Evolutionary conservation across 164 flowering plant genomes (phyloP).

Genomic region (Aristolochia fimbriata): DNA sequence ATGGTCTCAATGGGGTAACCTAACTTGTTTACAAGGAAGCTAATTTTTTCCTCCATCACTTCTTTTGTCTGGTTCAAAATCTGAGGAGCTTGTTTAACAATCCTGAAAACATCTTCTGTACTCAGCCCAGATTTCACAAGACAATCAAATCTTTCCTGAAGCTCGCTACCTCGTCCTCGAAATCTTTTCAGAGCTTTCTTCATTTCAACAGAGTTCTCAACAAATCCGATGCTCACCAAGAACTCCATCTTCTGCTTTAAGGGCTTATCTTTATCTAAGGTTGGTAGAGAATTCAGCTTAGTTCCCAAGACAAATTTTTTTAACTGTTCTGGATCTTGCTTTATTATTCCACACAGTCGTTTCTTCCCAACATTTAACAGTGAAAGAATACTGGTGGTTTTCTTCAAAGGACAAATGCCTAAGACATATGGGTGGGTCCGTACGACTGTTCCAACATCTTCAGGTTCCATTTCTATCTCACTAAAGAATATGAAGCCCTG

Average conservation of each 20-base stretch:
- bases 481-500: slow-evolving; percentile 26
- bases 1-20: slow-evolving; percentile 43
- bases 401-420: slow-evolving; percentile 42
- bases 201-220: slow-evolving; percentile 40
- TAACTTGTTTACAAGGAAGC: slow-evolving; percentile 40
- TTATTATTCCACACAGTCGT: slow-evolving; percentile 34
- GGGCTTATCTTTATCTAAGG: slow-evolving; percentile 10
- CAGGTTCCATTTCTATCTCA: slow-evolving; percentile 39
- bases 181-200: slow-evolving; percentile 36
- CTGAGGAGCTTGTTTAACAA: slow-evolving; percentile 47
- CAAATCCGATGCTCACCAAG: slow-evolving; percentile 44
- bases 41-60: slow-evolving; percentile 40
- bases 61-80: slow-evolving; percentile 41
- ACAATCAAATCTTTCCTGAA: slow-evolving; percentile 63
- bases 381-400: slow-evolving; percentile 20
- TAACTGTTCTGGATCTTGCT: slow-evolving; percentile 41
- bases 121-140: slow-evolving; percentile 52
- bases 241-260: slow-evolving; percentile 37
- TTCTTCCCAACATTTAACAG: slow-evolving; percentile 32
- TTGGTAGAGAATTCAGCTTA: slow-evolving; percentile 25
- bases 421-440: slow-evolving; percentile 27
- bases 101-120: slow-evolving; percentile 29
- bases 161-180: slow-evolving; percentile 50
- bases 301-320: slow-evolving; percentile 38
- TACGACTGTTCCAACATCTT: slow-evolving; percentile 34